phyloP scores from a whole-genome alignment of 2,329 filamentous ascomycete species.

The Neopestalotiopsis rosae region DNA sequence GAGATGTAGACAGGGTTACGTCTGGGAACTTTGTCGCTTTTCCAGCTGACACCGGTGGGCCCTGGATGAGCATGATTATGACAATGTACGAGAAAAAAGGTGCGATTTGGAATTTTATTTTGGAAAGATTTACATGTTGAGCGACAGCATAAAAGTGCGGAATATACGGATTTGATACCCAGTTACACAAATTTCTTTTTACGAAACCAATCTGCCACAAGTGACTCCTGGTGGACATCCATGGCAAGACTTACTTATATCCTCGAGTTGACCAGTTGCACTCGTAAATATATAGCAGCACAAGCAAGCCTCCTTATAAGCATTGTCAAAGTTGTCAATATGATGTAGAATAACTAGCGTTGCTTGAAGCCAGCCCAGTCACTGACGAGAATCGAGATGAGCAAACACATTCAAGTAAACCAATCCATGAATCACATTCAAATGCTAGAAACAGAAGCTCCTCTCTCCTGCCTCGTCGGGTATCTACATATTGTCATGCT shows the following conservation, averaged over 20 bases:
- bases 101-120: background rate
- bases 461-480: slow-evolving; percentile 7
- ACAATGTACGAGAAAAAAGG: no score
- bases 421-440: background rate
- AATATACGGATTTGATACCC: background rate
- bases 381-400: background rate
- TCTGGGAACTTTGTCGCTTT: no score
- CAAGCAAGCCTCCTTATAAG: no score
- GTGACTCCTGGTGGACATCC: background rate
- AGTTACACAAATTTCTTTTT: background rate
- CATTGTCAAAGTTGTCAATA: no score
- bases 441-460: slow-evolving; percentile 8
- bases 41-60: no score
- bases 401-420: background rate
- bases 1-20: no score
- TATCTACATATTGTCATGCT: slow-evolving; percentile 8
- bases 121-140: background rate
- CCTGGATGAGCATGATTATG: no score
- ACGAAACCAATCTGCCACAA: background rate
- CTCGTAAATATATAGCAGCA: no score
- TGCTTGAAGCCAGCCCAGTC: background rate
- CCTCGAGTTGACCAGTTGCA: no score
- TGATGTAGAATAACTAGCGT: no score
- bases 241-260: no score
- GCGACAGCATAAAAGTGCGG: background rate